Evolutionary conservation across 202 grass and related monocot species (phyloP), one percentile per base, ranked within the genome.

Genomic region (Zoysia matrella): DNA sequence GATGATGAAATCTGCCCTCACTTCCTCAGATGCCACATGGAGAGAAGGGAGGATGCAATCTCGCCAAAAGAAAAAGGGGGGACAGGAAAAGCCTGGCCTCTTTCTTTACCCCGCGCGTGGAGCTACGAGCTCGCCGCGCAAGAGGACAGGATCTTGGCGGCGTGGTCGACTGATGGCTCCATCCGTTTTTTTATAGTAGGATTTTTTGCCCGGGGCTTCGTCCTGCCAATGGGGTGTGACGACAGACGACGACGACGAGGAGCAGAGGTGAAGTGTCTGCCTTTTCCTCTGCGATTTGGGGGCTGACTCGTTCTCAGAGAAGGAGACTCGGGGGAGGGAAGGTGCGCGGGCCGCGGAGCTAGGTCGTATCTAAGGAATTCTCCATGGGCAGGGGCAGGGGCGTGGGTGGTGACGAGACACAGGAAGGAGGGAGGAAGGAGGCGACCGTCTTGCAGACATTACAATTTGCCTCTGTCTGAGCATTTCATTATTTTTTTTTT

Each of bases 91-190:
- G 51, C 71, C 74, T 78, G 39, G 44, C 47, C 43, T 55, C 68
- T 73, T 58, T 54, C 66, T 77, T 51, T 48, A 85, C 81, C 78
- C 68, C 22, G 22, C 52, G 78, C 47, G 84, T 86, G 79, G 74
- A 81, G 78, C 80, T 74, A 70, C 78, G 30, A 75, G 75, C 14
- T 76, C 61, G 56, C 10, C 40, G 83, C 69, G 64, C 58, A 87
- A 83, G 78, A 88, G 60, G 86, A 82, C 79, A 83, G 74, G 86
- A 88, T 88, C 73, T 85, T 86, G 82, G 73, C 57, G 85, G 70
- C 44, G 85, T 69, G 65, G 53, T 30, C 22, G 22, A 30, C 78
- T 63, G 65, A 87, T 76, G 72, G 78, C 65, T 76, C 84, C 75
- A 54, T 52, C 77, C 78, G 77, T 82, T 57, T 47, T 85, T 85